Conservation (phyloP, 371 early-diverging fungal genomes). For the Rhizopus microsporus region DNA sequence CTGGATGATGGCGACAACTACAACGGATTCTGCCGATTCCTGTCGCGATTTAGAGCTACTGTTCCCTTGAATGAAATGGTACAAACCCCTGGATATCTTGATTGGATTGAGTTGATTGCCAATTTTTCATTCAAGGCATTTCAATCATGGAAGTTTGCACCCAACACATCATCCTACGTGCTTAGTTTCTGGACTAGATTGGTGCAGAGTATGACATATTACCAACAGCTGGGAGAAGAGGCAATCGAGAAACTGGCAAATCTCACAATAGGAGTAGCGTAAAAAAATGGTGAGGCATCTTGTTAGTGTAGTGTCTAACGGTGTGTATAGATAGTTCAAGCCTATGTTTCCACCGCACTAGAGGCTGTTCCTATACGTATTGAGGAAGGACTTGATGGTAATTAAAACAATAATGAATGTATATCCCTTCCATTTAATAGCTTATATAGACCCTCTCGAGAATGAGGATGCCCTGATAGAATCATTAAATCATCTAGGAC, state of each 20-base stretch:
- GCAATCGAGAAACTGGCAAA: slow-evolving; percentile 47
- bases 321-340: slow-evolving; percentile 33
- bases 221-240: slow-evolving; percentile 41
- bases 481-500: slow-evolving; percentile 74
- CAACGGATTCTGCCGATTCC: slow-evolving; percentile 84
- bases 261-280: slow-evolving; percentile 38
- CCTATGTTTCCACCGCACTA: slow-evolving; percentile 59
- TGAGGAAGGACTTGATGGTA: slow-evolving; percentile 69
- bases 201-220: slow-evolving; percentile 65
- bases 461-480: slow-evolving; percentile 72
- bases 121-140: slow-evolving; percentile 78
- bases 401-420: not conserved
- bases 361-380: slow-evolving; percentile 59
- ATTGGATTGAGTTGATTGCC: slow-evolving; percentile 75
- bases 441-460: slow-evolving; percentile 65
- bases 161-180: slow-evolving; percentile 75
- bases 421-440: not conserved
- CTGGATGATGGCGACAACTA: slow-evolving; percentile 76
- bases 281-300: not conserved
- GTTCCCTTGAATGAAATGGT: slow-evolving; percentile 80
- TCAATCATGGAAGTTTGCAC: slow-evolving; percentile 63
- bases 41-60: slow-evolving; percentile 80
- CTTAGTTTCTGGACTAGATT: slow-evolving; percentile 86
- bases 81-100: slow-evolving; percentile 65
- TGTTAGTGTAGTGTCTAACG: not conserved